Conservation (phyloP, 2,329 filamentous ascomycete species). For the Anthostomella pinea region DNA sequence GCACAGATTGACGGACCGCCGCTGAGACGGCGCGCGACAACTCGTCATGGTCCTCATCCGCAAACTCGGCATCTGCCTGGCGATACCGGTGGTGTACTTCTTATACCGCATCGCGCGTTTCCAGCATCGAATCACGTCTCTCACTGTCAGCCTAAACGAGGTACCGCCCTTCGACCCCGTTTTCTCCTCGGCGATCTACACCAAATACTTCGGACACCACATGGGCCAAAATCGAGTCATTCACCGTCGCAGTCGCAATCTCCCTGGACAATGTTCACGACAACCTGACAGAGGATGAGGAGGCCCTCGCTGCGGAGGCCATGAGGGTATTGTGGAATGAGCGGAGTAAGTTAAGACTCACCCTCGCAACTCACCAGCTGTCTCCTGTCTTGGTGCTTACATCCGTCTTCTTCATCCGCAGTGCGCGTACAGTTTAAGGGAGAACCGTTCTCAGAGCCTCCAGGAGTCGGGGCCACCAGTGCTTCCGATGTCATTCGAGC, state of each 20-base stretch:
- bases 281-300: slow-evolving; percentile 8
- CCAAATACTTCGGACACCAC: slow-evolving; percentile 13
- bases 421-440: slow-evolving; percentile 15
- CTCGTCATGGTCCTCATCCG: slow-evolving; percentile 15
- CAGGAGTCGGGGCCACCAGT: slow-evolving; percentile 14
- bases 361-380: too few relatives aligned
- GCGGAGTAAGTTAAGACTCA: slow-evolving; percentile 17
- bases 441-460: slow-evolving; percentile 4
- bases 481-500: slow-evolving; percentile 11
- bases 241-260: slow-evolving; percentile 14
- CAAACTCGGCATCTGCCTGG: slow-evolving; percentile 14
- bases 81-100: slow-evolving; percentile 9
- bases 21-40: not conserved
- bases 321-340: slow-evolving; percentile 19
- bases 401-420: slow-evolving; percentile 1
- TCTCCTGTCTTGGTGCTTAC: not conserved
- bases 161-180: slow-evolving; percentile 14
- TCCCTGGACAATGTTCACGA: slow-evolving; percentile 8
- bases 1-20: too few relatives aligned
- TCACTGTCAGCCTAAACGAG: slow-evolving; percentile 17
- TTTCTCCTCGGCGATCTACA: slow-evolving; percentile 18
- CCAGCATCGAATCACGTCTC: slow-evolving; percentile 13
- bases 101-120: slow-evolving; percentile 9
- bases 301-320: slow-evolving; percentile 14
- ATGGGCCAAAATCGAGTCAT: slow-evolving; percentile 17